Evolutionary conservation across 371 early-diverging fungal genomes (phyloP).

Genomic region (Blakeslea trispora): DNA sequence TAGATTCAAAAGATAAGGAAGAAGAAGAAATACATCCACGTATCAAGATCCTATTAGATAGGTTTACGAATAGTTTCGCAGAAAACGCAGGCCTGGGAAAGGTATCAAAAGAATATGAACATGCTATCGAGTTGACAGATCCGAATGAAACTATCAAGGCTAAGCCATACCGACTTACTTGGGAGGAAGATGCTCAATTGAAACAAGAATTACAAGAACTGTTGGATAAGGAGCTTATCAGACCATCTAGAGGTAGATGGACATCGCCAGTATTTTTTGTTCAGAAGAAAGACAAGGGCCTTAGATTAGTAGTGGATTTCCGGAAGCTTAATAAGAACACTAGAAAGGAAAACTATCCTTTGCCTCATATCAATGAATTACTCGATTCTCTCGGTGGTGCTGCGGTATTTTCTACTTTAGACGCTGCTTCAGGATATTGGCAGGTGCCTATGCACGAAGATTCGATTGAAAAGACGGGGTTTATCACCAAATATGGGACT

Average conservation of each 20-base stretch:
- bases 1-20: too few species aligned
- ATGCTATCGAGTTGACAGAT: neutral
- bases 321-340: constrained; percentile 42
- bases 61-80: neutral
- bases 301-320: constrained; percentile 36
- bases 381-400: constrained; percentile 27
- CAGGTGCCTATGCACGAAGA: constrained; percentile 29
- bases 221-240: constrained; percentile 15
- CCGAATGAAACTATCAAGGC: constrained; percentile 3
- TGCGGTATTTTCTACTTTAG: neutral
- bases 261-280: constrained; percentile 47
- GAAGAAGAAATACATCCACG: too few species aligned
- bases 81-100: constrained; percentile 6
- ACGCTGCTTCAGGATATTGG: constrained; percentile 37
- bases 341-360: constrained; percentile 33
- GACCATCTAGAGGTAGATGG: constrained; percentile 14
- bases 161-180: constrained; percentile 11
- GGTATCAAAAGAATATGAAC: neutral
- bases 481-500: constrained; percentile 40
- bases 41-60: too few species aligned
- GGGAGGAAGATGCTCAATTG: constrained; percentile 13
- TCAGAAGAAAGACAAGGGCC: constrained; percentile 40
- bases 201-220: constrained; percentile 13
- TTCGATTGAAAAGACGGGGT: constrained; percentile 52
- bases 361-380: constrained; percentile 43